Conservation (phyloP, 805 yeast genomes). For the Nakazawaea populi region DNA sequence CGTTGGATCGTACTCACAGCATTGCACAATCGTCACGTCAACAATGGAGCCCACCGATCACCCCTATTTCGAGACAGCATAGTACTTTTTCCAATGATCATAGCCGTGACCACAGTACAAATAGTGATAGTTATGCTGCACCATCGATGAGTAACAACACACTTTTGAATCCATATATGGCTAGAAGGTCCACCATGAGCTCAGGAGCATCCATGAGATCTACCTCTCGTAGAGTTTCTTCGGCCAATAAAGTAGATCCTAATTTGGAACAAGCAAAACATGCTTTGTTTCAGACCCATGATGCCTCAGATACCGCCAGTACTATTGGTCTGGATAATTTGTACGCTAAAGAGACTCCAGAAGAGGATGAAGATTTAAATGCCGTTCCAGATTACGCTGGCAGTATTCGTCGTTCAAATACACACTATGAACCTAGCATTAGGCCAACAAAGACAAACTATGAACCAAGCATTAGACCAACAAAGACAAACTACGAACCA, state of each 20-base stretch:
- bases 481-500: conserved; percentile 5
- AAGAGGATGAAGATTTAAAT: conserved; percentile 30
- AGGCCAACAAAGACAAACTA: conserved; percentile 6
- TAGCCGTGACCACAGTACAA: not conserved
- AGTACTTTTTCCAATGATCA: not conserved
- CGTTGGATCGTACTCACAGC: not conserved
- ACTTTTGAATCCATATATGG: not conserved
- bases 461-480: not conserved
- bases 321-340: not conserved
- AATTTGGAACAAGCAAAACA: not conserved
- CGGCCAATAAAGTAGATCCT: not conserved
- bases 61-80: conserved; percentile 1
- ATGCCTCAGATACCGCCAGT: not conserved
- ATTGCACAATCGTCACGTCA: not conserved
- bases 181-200: conserved; percentile 3
- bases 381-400: conserved; percentile 14
- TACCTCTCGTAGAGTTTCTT: not conserved
- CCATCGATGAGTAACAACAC: conserved; percentile 6
- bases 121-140: not conserved
- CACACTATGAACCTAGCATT: not conserved
- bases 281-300: not conserved
- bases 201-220: not conserved
- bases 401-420: not conserved
- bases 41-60: not conserved
- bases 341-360: not conserved